Evolutionary conservation across 305 asterid genomes (phyloP), one percentile per base, ranked within the genome.

Genomic region (Rubia tinctorum): DNA sequence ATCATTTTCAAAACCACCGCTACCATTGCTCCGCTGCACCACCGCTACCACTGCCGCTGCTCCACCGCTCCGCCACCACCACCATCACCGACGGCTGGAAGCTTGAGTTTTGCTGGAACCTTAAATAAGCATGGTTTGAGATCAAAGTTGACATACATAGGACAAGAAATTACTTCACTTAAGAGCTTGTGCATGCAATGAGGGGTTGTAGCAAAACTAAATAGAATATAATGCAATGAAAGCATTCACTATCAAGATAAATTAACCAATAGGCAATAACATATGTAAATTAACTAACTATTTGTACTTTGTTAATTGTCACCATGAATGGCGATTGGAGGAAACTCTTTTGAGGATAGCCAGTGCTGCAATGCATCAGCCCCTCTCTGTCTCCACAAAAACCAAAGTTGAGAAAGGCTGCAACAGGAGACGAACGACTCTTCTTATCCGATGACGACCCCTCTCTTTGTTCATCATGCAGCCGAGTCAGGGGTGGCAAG

Each of bases 361-460:
- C 91, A 90, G 34, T 65, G 69, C 60, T 90, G 92, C 7, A 90
- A 82, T 1, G 84, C 67, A 81, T 90, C 94, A 1, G 95, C 95
- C 20, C 95, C 96, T 72, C 75, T 82, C 73, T 90, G 96, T 90
- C 83, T 90, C 96, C 62, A 90, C 96, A 83, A 90, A 90, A 20
- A 90, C 85, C 1, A 90, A 79, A 7, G 89, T 88, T 81, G 87
- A 76, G 53, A 84, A 70, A 81, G 76, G 81, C 94, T 89, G 80
- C 43, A 78, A 49, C 8, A 66, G 5, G 58, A 72, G 34, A 56
- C n/a, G n/a, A 10, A 27, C n/a, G n/a, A n/a, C n/a, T n/a, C n/a
- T n/a, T n/a, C n/a, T n/a, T n/a, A n/a, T n/a, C n/a, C n/a, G n/a
- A n/a, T n/a, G n/a, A n/a, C n/a, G n/a, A n/a, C n/a, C n/a, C n/a